Base-by-base conservation (phyloP, 345 rosid species). In the Fremontodendron californicum region DNA sequence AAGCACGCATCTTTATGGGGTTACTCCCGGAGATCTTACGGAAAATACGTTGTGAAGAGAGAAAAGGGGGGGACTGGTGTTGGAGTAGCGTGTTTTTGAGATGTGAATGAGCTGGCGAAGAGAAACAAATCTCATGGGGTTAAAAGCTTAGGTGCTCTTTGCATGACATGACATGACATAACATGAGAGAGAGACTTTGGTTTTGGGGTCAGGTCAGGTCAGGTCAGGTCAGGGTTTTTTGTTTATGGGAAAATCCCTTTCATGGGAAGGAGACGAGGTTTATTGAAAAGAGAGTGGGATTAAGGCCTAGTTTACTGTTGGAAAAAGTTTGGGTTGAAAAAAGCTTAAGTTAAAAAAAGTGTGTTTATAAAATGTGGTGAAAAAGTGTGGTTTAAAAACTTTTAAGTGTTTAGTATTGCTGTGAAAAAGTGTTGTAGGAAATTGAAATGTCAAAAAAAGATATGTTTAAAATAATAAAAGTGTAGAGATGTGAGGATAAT, bases 131-230 rank as follows among this genome's bases (percentile, higher is more conserved):
- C 82, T 79, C 85, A 85, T 78, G 40, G 16, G 12, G 13, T 66
- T 58, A 71, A 73, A 77, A 3, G 27, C 76, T 39, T 48, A 52
- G 74, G 68, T 42, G 80, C 65, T 73, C 72, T 51, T 84, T 83
- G 89, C 91, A 88, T 86, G 96, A 91, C 75, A 87, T 83, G 90
- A 85, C 88, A 77, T 77, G 79, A n/a, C n/a, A n/a, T n/a, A n/a
- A 68, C 73, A 68, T 33, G 57, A 78, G 83, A 84, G 80, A 77
- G 68, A 29, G 60, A 29, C 4, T 19, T 45, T 51, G 66, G 84
- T 18, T 60, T 69, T 9, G 61, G 45, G 80, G 64, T n/a, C n/a
- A n/a, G n/a, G n/a, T n/a, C n/a, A n/a, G n/a, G n/a, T n/a, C n/a
- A n/a, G n/a, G n/a, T n/a, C n/a, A n/a, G 84, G 76, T 42, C 75